Evolutionary conservation across 2,329 filamentous ascomycete species (phyloP), one percentile per base, ranked within the genome.

Genomic region (Dactylella cylindrospora): DNA sequence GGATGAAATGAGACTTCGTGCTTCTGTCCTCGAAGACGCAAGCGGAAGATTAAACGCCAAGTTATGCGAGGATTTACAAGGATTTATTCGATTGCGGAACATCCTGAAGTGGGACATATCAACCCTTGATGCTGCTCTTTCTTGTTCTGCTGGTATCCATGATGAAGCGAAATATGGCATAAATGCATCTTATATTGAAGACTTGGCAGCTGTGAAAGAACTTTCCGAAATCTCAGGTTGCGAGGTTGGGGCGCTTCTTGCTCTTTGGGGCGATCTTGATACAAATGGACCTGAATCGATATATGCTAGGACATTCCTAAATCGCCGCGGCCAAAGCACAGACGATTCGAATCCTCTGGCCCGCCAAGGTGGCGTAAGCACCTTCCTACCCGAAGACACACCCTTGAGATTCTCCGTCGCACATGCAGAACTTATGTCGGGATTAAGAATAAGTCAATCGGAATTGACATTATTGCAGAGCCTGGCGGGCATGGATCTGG

Each of bases 301-400:
- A 9, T 64, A 52, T 26, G 8, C 23, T 2, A 33, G n/a, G 31
- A 25, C 59, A 10, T 60, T 64, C 32, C 52, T 60, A n/a, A 59
- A 19, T n/a, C n/a, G n/a, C n/a, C n/a, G n/a, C n/a, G n/a, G n/a
- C n/a, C n/a, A n/a, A n/a, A n/a, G n/a, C n/a, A n/a, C n/a, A n/a
- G n/a, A n/a, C n/a, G n/a, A n/a, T n/a, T n/a, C n/a, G n/a, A n/a
- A n/a, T n/a, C n/a, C n/a, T 10, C 26, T 23, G 19, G 20, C 29
- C 29, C 25, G 23, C 2, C 43, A 2, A 5, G 43, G 29, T 10
- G 26, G 29, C 6, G n/a, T n/a, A 31, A 35, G 12, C n/a, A 6
- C 8, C 25, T 31, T 6, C 33, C 23, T 20, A 12, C 8, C 26
- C 2, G 28, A 31, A 9, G 28, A 31, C 28, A 31, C 9, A 13